phyloP scores from a whole-genome alignment of 139 green algal genomes.

The Yamagishiella unicocca region DNA sequence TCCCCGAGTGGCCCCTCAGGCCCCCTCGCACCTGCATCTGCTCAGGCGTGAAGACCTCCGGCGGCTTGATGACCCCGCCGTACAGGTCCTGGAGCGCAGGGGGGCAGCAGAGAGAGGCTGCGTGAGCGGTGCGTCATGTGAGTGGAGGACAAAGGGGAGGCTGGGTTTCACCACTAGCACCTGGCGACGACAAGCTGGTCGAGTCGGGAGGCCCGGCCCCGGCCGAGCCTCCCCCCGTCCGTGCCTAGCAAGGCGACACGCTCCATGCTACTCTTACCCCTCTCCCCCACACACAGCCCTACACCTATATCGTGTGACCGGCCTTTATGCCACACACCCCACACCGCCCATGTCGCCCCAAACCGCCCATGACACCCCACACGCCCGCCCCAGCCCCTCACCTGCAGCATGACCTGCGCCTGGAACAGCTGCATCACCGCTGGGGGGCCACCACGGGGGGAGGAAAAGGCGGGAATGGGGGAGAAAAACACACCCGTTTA shows the following conservation, averaged over 20 bases:
- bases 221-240: not conserved
- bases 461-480: not conserved
- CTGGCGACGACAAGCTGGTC: not conserved
- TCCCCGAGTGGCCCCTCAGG: no score
- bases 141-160: not conserved
- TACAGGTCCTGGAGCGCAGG: constrained; percentile 18
- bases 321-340: no score
- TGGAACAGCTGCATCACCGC: constrained; percentile 50
- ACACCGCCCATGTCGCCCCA: no score
- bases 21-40: not conserved
- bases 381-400: not conserved
- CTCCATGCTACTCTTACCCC: not conserved
- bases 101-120: not conserved
- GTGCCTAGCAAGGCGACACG: no score
- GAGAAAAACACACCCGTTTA: not conserved
- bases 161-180: not conserved
- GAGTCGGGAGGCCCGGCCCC: not conserved
- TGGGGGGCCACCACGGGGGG: not conserved
- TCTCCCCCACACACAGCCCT: not conserved
- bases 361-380: not conserved
- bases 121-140: not conserved
- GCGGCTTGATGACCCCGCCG: not conserved
- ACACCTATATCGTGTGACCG: no score
- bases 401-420: constrained; percentile 47
- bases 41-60: not conserved